Conservation (phyloP, 805 yeast species). For the Candida argentea region DNA sequence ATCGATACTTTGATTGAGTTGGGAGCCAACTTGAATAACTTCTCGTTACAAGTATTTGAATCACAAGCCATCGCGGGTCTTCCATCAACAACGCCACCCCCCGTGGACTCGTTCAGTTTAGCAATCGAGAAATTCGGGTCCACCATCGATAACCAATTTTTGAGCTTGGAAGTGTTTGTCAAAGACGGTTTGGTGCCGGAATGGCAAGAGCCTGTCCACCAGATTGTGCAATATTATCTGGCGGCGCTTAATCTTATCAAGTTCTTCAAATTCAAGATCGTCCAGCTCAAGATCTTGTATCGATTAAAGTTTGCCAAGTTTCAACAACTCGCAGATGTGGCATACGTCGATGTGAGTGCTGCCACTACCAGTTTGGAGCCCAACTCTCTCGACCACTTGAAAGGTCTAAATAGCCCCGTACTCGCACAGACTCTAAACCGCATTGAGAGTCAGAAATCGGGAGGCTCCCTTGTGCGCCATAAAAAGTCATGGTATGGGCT, state of each 20-base stretch:
- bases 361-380: constrained; percentile 6
- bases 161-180: constrained; percentile 37
- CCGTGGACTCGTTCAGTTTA: constrained; percentile 16
- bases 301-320: constrained; percentile 28
- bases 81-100: neutral
- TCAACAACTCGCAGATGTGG: constrained; percentile 23
- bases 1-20: constrained; percentile 36
- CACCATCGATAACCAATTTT: constrained; percentile 38
- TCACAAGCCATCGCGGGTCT: too few relatives aligned
- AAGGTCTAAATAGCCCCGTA: constrained; percentile 29
- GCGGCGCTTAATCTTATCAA: constrained; percentile 35
- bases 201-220: constrained; percentile 44
- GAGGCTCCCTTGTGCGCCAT: constrained; percentile 5
- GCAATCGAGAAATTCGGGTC: constrained; percentile 44
- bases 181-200: constrained; percentile 26
- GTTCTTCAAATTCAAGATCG: constrained; percentile 42
- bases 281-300: constrained; percentile 35
- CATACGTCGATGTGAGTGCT: too few relatives aligned
- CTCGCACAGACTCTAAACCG: constrained; percentile 24
- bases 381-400: constrained; percentile 14
- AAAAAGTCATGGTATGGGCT: constrained; percentile 35
- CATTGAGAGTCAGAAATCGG: constrained; percentile 17
- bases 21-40: constrained; percentile 49
- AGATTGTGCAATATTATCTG: constrained; percentile 33
- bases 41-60: constrained; percentile 35